phyloP scores from a whole-genome alignment of 2,329 filamentous ascomycete species.

The Phoma sp. region DNA sequence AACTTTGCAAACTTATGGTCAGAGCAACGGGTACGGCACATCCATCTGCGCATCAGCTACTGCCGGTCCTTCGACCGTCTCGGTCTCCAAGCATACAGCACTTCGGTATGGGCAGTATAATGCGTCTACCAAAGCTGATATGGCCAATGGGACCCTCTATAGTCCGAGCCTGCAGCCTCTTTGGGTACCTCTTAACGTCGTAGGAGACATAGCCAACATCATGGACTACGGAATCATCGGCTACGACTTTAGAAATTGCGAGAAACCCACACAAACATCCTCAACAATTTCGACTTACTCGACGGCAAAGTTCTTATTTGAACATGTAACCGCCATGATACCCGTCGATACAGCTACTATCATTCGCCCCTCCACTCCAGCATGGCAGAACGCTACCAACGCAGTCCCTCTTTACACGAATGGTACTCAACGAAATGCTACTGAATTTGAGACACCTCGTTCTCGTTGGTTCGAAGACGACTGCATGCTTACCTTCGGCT shows the following conservation, averaged over 20 bases:
- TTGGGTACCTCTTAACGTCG: background rate
- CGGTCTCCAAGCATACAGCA: background rate
- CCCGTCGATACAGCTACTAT: background rate
- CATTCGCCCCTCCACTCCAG: background rate
- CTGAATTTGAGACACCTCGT: background rate
- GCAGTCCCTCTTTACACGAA: background rate
- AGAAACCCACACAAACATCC: background rate
- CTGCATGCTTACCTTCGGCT: background rate
- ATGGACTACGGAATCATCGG: background rate
- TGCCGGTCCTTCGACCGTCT: background rate
- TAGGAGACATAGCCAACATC: background rate
- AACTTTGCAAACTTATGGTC: background rate
- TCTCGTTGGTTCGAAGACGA: background rate
- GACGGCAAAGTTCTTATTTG: background rate
- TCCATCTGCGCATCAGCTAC: background rate
- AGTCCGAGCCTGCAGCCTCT: background rate
- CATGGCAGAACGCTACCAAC: background rate
- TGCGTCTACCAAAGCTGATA: background rate
- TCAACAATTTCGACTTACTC: background rate
- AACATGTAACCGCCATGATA: background rate
- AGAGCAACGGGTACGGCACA: background rate
- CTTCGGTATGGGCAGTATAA: background rate
- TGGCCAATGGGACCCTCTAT: background rate
- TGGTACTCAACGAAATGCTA: background rate
- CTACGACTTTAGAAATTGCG: background rate